phyloP scores from a whole-genome alignment of 148 eudicot species.

The Gaultheria prostrata region DNA sequence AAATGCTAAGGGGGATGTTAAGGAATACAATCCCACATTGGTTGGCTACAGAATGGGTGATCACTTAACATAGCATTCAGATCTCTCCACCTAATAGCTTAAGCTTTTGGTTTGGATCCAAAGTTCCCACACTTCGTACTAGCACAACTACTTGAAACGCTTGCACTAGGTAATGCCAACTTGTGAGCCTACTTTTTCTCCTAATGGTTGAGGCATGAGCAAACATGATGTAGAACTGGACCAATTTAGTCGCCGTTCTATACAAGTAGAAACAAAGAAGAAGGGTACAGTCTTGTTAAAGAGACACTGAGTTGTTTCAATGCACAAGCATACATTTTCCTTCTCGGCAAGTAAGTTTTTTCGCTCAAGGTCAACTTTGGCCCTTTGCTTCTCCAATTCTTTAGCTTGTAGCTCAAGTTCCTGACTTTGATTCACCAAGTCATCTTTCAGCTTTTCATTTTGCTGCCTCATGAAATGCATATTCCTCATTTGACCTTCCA shows the following conservation, averaged over 20 bases:
- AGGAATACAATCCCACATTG: not conserved
- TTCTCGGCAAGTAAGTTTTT: conserved; percentile 24
- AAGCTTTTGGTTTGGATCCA: not conserved
- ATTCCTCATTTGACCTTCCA: conserved; percentile 30
- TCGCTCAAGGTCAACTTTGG: conserved; percentile 20
- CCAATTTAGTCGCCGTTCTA: not conserved
- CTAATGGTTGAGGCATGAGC: not conserved
- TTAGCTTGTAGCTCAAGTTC: conserved; percentile 27
- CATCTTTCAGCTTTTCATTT: conserved; percentile 30
- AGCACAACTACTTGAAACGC: not conserved
- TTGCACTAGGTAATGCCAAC: not conserved
- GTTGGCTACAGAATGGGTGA: not conserved
- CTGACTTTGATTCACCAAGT: conserved; percentile 23
- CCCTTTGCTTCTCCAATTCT: conserved; percentile 35
- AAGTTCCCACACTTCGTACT: not conserved
- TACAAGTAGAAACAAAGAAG: not conserved
- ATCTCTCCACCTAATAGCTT: not conserved
- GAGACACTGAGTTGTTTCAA: not conserved
- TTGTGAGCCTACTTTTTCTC: not conserved
- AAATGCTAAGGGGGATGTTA: not conserved
- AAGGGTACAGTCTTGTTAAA: not conserved
- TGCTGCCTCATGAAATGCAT: conserved; percentile 23
- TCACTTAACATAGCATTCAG: not conserved
- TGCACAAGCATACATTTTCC: conserved; percentile 23
- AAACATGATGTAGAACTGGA: not conserved